Evolutionary conservation across 2,329 filamentous ascomycete species (phyloP), one percentile per base, ranked within the genome.

Genomic region (Penicillium rolfsii): DNA sequence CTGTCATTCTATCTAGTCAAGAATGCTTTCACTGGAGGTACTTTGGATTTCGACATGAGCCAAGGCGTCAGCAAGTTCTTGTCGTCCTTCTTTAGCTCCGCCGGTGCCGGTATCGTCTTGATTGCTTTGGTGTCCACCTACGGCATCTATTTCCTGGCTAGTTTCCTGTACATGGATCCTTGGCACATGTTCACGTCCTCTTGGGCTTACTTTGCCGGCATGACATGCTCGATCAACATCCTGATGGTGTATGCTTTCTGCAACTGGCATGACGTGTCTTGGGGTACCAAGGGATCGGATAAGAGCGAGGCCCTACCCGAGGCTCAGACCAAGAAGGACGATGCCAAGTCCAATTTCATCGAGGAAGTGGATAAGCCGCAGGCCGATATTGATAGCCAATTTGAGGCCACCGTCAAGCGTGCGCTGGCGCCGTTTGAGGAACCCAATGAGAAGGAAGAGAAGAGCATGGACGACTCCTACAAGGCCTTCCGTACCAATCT

Each of bases 161-260:
- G 93, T n/a, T 96, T 98, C 86, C 79, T 98, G 77, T 98, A 98
- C 81, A 84, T 97, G 73, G 94, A 98, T 78, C 94, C 94, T 33
- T 98, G 93, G 93, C 94, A 98, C 85, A 97, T 98, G 94, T 96
- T 98, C 83, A 94, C 94, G 74, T 97, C 93, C 2, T 98, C 96
- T 85, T 90, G 90, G 38, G 88, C 91, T 74, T 98, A 98, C 77
- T 83, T 97, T 69, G 80, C 96, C 62, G 87, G 96, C 74, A 94
- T 94, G 87, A 96, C 93, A 14, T 95, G 92, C 26, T 97, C 97
- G 81, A 93, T 97, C 87, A 98, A 98, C 83, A 94, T 98, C 70
- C 88, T 98, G 74, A 98, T 96, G 87, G 92, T 98, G 57, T 98
- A 98, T 80, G 92, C 94, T 63, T 98, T 97, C 86, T 95, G 92